Evolutionary conservation across 805 yeast species (phyloP).

Genomic region (Candida boleticola): DNA sequence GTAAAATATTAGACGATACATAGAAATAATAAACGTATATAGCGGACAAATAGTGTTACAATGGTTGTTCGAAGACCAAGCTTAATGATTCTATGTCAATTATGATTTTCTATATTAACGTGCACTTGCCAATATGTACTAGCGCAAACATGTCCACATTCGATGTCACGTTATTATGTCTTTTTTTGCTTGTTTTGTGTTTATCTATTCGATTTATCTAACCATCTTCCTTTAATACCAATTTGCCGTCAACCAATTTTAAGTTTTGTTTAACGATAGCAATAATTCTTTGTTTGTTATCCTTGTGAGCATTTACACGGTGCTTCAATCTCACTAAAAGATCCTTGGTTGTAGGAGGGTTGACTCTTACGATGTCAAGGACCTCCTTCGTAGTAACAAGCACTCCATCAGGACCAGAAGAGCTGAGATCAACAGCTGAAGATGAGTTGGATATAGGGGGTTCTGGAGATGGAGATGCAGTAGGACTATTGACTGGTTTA

Average conservation of each 20-base stretch:
- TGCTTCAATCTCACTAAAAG: constrained; percentile 59
- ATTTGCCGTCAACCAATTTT: constrained; percentile 48
- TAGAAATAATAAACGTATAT: too few relatives aligned
- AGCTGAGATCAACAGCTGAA: constrained; percentile 25
- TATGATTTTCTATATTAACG: too few relatives aligned
- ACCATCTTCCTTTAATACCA: constrained; percentile 33
- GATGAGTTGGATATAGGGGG: constrained; percentile 7
- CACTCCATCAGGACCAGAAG: constrained; percentile 36
- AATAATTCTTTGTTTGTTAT: constrained; percentile 61
- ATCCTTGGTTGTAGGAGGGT: constrained; percentile 61
- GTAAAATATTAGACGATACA: too few relatives aligned
- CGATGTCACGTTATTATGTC: too few relatives aligned
- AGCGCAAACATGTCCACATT: too few relatives aligned
- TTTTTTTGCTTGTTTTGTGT: too few relatives aligned
- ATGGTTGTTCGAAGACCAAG: too few relatives aligned
- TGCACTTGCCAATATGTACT: too few relatives aligned
- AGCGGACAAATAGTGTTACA: too few relatives aligned
- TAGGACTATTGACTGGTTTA: constrained; percentile 14
- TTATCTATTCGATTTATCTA: neutral
- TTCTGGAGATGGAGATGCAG: constrained; percentile 14
- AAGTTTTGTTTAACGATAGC: constrained; percentile 55
- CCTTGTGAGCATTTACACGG: constrained; percentile 62
- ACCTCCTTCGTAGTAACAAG: constrained; percentile 74
- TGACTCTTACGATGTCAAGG: constrained; percentile 54
- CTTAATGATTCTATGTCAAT: too few relatives aligned